phyloP scores from a whole-genome alignment of 2,329 filamentous ascomycete genomes.

The Exophiala viscosa region DNA sequence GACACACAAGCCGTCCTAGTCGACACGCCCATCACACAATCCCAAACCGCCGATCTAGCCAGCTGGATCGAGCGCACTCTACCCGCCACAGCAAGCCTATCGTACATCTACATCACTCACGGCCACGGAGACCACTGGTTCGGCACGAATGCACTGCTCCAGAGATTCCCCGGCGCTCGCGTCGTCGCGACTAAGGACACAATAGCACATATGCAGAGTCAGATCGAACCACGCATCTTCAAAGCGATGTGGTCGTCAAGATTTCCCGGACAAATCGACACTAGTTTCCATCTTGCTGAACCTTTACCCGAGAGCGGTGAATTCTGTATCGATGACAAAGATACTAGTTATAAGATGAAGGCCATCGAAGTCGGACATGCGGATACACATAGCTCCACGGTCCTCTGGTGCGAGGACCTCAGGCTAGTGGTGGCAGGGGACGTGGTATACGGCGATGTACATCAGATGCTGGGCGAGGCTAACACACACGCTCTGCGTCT shows the following conservation, averaged over 20 bases:
- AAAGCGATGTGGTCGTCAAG: neutral
- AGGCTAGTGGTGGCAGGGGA: constrained; percentile 39
- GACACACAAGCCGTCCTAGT: constrained; percentile 37
- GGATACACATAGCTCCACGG: constrained; percentile 34
- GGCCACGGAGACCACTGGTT: constrained; percentile 44
- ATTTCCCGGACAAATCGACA: constrained; percentile 7
- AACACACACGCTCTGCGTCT: constrained; percentile 32
- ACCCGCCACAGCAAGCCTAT: constrained; percentile 30
- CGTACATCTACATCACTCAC: constrained; percentile 41
- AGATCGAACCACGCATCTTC: constrained; percentile 1
- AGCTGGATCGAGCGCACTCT: constrained; percentile 37
- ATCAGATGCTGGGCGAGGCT: constrained; percentile 37
- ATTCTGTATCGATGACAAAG: neutral
- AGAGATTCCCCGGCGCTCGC: constrained; percentile 31
- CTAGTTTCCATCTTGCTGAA: constrained; percentile 2
- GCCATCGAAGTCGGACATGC: constrained; percentile 30
- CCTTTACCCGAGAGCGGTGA: constrained; percentile 1
- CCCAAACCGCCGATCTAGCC: constrained; percentile 33
- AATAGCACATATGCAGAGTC: constrained; percentile 25
- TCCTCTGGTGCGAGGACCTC: constrained; percentile 37
- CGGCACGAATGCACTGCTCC: constrained; percentile 30
- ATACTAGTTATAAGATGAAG: constrained; percentile 20
- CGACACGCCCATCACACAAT: constrained; percentile 34
- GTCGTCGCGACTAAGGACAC: constrained; percentile 24
- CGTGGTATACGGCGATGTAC: constrained; percentile 38